Conservation (phyloP, 176 grass and related monocot genomes). For the Tillandsia fasciculata region DNA sequence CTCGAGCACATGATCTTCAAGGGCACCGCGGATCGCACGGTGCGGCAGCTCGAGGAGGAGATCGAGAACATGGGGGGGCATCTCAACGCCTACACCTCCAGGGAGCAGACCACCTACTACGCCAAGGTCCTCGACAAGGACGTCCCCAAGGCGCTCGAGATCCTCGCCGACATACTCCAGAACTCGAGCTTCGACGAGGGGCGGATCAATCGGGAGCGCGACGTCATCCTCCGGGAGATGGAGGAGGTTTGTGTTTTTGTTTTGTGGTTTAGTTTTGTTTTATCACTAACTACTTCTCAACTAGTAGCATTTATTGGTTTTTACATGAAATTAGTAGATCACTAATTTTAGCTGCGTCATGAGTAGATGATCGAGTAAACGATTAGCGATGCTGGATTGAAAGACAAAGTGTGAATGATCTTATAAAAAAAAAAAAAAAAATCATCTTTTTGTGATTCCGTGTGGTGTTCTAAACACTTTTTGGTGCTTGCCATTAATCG, state of each 20-base stretch:
- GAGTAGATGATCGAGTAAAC: too few relatives aligned
- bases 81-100: slow-evolving; percentile 90
- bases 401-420: too few relatives aligned
- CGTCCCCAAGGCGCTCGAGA: slow-evolving; percentile 56
- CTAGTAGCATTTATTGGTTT: too few relatives aligned
- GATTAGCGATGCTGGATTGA: too few relatives aligned
- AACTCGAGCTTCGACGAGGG: slow-evolving; percentile 57
- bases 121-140: slow-evolving; percentile 90
- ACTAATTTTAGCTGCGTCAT: too few relatives aligned
- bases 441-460: too few relatives aligned
- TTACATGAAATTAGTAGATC: too few relatives aligned
- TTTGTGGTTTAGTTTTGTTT: slow-evolving; percentile 6
- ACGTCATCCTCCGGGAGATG: slow-evolving; percentile 93
- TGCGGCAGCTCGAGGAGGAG: slow-evolving; percentile 75
- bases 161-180: slow-evolving; percentile 79
- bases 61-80: slow-evolving; percentile 95
- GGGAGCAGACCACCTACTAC: slow-evolving; percentile 93
- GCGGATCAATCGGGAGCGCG: slow-evolving; percentile 62
- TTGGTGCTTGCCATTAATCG: not conserved
- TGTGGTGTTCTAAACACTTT: not conserved
- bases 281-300: too few relatives aligned
- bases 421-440: too few relatives aligned
- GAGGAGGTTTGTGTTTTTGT: slow-evolving; percentile 57
- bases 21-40: slow-evolving; percentile 54
- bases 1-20: slow-evolving; percentile 99